These are phyloP conservation scores for Clitopilus hobsonii DNA, from an alignment of 768 basidiomycete genomes.

Conservation along the genomic window DNA sequence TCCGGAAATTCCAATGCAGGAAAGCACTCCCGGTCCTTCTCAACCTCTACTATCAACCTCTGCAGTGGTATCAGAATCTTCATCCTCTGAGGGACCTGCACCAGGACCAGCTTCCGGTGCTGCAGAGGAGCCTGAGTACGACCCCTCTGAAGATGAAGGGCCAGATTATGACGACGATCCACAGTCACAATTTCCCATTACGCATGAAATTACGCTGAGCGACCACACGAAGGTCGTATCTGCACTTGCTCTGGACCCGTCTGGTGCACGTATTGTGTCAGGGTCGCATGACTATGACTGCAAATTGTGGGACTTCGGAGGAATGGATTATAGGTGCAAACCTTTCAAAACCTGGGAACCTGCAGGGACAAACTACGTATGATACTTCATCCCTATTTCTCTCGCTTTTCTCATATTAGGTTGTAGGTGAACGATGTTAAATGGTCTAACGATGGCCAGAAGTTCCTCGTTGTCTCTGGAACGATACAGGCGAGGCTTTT, in stretches of 20 bases:
- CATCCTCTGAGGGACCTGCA: slow-evolving; percentile 16
- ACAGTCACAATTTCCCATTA: slow-evolving; percentile 69
- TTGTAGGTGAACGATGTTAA: slow-evolving; percentile 84
- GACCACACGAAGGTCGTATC: slow-evolving; percentile 97
- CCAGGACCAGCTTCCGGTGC: slow-evolving; percentile 13
- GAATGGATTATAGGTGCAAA: slow-evolving; percentile 86
- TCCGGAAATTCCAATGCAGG: neutral
- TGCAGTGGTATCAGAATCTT: slow-evolving; percentile 15
- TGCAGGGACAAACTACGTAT: slow-evolving; percentile 86
- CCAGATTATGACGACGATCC: slow-evolving; percentile 34
- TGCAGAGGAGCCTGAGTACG: slow-evolving; percentile 49
- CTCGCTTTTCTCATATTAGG: slow-evolving; percentile 2
- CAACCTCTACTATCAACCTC: slow-evolving; percentile 5
- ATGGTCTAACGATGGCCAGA: slow-evolving; percentile 83
- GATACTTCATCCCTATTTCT: slow-evolving; percentile 21
- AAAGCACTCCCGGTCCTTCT: slow-evolving; percentile 14
- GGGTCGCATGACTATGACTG: slow-evolving; percentile 98
- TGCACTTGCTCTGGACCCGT: slow-evolving; percentile 87
- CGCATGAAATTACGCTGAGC: slow-evolving; percentile 89
- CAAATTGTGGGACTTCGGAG: slow-evolving; percentile 99
- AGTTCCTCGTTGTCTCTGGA: slow-evolving; percentile 84
- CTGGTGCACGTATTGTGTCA: slow-evolving; percentile 86
- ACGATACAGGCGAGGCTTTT: slow-evolving; percentile 86
- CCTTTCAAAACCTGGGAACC: slow-evolving; percentile 98
- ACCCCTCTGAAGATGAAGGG: slow-evolving; percentile 44